phyloP scores from a whole-genome alignment of 805 yeast species.

The Pichia manshurica region DNA sequence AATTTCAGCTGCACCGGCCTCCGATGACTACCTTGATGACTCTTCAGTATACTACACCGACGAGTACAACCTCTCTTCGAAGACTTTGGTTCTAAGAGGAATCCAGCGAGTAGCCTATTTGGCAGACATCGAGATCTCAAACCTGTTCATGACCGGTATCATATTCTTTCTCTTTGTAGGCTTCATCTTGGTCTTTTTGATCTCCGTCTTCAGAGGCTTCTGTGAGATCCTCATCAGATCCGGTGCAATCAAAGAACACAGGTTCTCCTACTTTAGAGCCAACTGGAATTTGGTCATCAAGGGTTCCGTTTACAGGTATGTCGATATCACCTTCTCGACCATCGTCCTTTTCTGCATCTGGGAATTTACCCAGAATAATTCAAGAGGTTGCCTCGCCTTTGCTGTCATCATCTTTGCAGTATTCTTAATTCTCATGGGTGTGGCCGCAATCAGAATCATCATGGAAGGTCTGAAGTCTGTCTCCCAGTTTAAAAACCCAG shows the following conservation, averaged over 20 bases:
- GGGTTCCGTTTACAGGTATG: constrained; percentile 81
- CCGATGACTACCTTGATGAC: constrained; percentile 42
- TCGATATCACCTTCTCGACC: constrained; percentile 84
- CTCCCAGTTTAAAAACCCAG: constrained; percentile 79
- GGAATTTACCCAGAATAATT: constrained; percentile 82
- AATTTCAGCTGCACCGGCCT: constrained; percentile 35
- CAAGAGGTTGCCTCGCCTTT: constrained; percentile 74
- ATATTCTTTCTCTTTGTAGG: constrained; percentile 77
- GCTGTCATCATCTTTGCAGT: constrained; percentile 67
- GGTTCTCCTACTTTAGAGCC: constrained; percentile 69
- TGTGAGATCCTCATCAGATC: constrained; percentile 59
- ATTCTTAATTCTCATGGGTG: constrained; percentile 52
- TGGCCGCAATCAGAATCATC: constrained; percentile 71
- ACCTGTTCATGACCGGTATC: constrained; percentile 79
- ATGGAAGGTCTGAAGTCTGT: constrained; percentile 68
- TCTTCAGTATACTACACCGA: constrained; percentile 56
- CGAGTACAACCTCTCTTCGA: constrained; percentile 59
- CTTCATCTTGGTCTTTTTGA: constrained; percentile 50
- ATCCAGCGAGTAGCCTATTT: constrained; percentile 84
- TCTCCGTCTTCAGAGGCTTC: constrained; percentile 60
- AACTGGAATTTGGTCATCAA: constrained; percentile 83
- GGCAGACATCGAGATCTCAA: constrained; percentile 81
- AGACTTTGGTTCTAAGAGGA: constrained; percentile 81
- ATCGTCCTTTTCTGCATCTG: constrained; percentile 74
- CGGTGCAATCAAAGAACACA: constrained; percentile 52